Conservation (phyloP, 768 basidiomycete species). For the Symmetrospora coprosmae region DNA sequence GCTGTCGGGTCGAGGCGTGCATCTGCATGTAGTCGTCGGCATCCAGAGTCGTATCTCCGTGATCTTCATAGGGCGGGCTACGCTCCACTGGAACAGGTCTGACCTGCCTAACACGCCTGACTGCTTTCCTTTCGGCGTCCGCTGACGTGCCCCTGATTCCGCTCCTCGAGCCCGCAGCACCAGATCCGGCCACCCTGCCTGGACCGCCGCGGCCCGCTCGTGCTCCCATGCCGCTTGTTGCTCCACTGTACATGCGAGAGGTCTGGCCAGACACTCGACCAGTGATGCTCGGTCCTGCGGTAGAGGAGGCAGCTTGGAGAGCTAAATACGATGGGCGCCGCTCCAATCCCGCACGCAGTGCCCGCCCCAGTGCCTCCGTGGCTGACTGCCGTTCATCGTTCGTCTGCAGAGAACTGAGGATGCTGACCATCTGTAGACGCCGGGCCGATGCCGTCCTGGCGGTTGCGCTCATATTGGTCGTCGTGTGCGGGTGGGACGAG, state of each 20-base stretch:
- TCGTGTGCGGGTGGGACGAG: not conserved
- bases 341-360: conserved; percentile 16
- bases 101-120: not conserved
- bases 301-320: too few relatives aligned
- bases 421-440: conserved; percentile 24
- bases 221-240: too few relatives aligned
- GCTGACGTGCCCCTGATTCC: too few relatives aligned
- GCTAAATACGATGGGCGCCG: not conserved
- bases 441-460: conserved; percentile 9
- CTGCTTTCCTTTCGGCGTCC: not conserved
- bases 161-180: too few relatives aligned
- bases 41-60: not conserved
- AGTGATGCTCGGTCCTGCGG: too few relatives aligned
- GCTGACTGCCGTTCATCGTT: conserved; percentile 17
- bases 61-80: not conserved
- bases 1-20: too few relatives aligned
- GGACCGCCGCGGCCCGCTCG: too few relatives aligned
- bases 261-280: too few relatives aligned
- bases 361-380: conserved; percentile 8
- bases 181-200: too few relatives aligned
- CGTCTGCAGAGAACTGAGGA: conserved; percentile 2
- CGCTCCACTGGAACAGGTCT: not conserved
- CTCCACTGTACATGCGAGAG: too few relatives aligned
- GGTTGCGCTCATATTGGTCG: not conserved
- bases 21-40: too few relatives aligned